Evolutionary conservation across 805 yeast genomes (phyloP).

Genomic region (Wickerhamiella brachini): DNA sequence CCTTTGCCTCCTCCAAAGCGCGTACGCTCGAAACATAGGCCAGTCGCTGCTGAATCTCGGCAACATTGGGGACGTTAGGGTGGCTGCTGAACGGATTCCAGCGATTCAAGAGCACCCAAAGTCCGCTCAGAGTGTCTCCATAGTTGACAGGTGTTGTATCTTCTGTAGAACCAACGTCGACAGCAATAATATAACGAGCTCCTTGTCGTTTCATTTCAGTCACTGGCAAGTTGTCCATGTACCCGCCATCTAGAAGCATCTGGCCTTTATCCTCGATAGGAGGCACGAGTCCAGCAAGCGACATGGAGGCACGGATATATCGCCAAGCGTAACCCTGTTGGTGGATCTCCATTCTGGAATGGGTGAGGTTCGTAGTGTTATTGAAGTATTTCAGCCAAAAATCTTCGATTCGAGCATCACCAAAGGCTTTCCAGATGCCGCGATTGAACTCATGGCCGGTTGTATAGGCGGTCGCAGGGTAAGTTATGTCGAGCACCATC

Average conservation of each 20-base stretch:
- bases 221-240: slow-evolving; percentile 86
- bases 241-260: slow-evolving; percentile 93
- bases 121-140: slow-evolving; percentile 86
- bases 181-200: slow-evolving; percentile 75
- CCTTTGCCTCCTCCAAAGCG: slow-evolving; percentile 79
- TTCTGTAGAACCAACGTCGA: slow-evolving; percentile 91
- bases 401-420: slow-evolving; percentile 85
- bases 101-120: slow-evolving; percentile 77
- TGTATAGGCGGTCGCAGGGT: slow-evolving; percentile 87
- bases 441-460: slow-evolving; percentile 96
- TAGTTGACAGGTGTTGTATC: slow-evolving; percentile 80
- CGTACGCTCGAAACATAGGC: slow-evolving; percentile 93
- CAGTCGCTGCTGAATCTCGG: slow-evolving; percentile 83
- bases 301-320: slow-evolving; percentile 90
- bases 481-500: slow-evolving; percentile 67
- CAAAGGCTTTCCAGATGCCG: slow-evolving; percentile 95
- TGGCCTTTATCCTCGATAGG: slow-evolving; percentile 73
- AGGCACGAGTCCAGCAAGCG: slow-evolving; percentile 85
- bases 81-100: slow-evolving; percentile 81
- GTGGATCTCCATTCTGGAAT: slow-evolving; percentile 90
- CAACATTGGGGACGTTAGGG: slow-evolving; percentile 86
- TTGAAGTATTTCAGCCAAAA: slow-evolving; percentile 85
- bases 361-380: slow-evolving; percentile 89
- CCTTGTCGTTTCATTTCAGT: slow-evolving; percentile 79
- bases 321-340: slow-evolving; percentile 91